phyloP scores from a whole-genome alignment of 2,329 filamentous ascomycete species.

The Phaeoacremonium minimum region DNA sequence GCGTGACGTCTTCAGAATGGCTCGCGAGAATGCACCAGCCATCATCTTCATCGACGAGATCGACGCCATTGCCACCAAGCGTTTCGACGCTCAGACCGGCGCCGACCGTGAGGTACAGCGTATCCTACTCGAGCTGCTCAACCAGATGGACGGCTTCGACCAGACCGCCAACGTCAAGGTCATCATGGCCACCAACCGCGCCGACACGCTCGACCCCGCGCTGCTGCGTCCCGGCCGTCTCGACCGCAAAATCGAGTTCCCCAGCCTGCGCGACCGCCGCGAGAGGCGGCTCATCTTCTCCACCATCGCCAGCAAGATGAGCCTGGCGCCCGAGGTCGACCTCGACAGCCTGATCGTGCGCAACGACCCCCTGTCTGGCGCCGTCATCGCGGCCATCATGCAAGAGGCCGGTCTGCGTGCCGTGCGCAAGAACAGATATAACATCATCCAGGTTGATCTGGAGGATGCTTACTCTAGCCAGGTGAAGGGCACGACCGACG shows the following conservation, averaged over 20 bases:
- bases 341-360: conserved; percentile 93
- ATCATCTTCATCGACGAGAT: conserved; percentile 99
- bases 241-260: conserved; percentile 98
- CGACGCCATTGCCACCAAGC: conserved; percentile 97
- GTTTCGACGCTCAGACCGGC: conserved; percentile 97
- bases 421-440: conserved; percentile 96
- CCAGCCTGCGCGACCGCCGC: conserved; percentile 86
- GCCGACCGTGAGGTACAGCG: conserved; percentile 97
- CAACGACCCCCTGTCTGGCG: conserved; percentile 92
- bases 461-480: conserved; percentile 97
- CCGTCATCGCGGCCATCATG: conserved; percentile 98
- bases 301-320: conserved; percentile 98
- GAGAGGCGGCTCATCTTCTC: conserved; percentile 95
- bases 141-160: conserved; percentile 99
- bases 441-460: conserved; percentile 95
- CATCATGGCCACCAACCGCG: conserved; percentile 99
- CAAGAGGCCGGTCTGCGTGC: conserved; percentile 94
- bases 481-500: conserved; percentile 72
- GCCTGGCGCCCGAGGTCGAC: conserved; percentile 91
- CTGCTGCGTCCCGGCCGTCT: conserved; percentile 91
- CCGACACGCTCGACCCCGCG: conserved; percentile 93
- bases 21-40: conserved; percentile 92
- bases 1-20: conserved; percentile 98
- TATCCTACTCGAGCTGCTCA: conserved; percentile 93
- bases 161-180: conserved; percentile 99